A percentile compares a stretch with the other conserved stretches of the same genome.
phyloP scores from a whole-genome alignment of 805 yeast species.

The Kluyveromyces siamensis region DNA sequence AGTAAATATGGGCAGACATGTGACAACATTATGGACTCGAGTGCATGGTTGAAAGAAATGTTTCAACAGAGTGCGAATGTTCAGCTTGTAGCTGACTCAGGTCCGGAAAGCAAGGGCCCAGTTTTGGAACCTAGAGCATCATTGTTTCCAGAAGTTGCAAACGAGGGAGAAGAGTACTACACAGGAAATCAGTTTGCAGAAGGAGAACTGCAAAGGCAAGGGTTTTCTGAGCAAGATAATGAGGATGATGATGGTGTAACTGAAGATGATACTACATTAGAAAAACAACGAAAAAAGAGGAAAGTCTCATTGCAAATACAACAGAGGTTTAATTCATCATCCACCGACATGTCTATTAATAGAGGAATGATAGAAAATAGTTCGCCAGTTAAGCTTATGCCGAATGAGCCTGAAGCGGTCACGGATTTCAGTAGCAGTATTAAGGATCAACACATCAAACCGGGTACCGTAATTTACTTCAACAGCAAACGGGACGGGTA shows the following conservation, averaged over 20 bases:
- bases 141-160: neutral
- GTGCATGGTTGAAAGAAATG: constrained; percentile 68
- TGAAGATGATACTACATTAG: constrained; percentile 21
- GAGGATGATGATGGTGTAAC: constrained; percentile 4
- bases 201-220: neutral
- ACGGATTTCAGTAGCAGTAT: constrained; percentile 12
- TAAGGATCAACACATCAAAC: constrained; percentile 13
- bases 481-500: constrained; percentile 4
- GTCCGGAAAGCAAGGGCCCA: constrained; percentile 14
- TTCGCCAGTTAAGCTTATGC: constrained; percentile 12
- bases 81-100: constrained; percentile 2
- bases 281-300: constrained; percentile 23
- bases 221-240: neutral
- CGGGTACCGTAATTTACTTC: constrained; percentile 21
- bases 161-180: neutral
- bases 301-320: constrained; percentile 26
- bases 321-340: constrained; percentile 27
- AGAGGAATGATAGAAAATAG: constrained; percentile 5
- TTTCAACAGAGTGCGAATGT: constrained; percentile 70
- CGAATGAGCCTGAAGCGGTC: constrained; percentile 3
- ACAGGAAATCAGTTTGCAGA: constrained; percentile 18
- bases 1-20: constrained; percentile 51
- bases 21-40: constrained; percentile 53
- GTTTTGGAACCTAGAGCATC: constrained; percentile 21
- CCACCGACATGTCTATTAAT: constrained; percentile 9